Evolutionary conservation across 768 basidiomycete genomes (phyloP).

Genomic region (Auricularia heimuer): DNA sequence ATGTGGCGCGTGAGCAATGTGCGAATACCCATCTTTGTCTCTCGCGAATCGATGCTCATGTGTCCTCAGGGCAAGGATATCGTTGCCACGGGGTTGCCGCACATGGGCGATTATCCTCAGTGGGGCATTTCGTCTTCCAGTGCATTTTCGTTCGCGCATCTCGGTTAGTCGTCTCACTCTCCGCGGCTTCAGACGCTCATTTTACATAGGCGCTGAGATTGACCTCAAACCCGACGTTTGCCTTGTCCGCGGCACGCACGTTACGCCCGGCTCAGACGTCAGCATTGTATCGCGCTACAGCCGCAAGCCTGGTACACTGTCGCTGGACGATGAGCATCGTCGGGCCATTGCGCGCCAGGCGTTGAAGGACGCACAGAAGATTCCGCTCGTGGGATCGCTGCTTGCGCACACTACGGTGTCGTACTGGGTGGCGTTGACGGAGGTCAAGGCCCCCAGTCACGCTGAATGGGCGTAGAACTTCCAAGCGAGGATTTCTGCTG

Average conservation of each 20-base stretch:
- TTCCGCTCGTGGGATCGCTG: too few species aligned
- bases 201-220: conserved; percentile 9
- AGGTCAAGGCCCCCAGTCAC: too few species aligned
- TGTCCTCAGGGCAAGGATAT: conserved; percentile 6
- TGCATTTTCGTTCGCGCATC: conserved; percentile 11
- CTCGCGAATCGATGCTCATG: background rate
- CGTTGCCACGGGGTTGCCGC: conserved; percentile 11
- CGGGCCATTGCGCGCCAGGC: too few species aligned
- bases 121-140: conserved; percentile 12
- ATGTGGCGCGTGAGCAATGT: conserved; percentile 14
- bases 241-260: conserved; percentile 6
- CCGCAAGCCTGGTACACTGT: background rate
- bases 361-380: too few species aligned
- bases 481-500: too few species aligned
- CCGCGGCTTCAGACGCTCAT: background rate
- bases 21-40: background rate
- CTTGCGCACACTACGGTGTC: too few species aligned
- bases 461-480: too few species aligned
- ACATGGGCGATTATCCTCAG: conserved; percentile 11
- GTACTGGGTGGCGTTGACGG: too few species aligned
- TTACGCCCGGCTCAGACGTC: conserved; percentile 10
- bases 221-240: conserved; percentile 4
- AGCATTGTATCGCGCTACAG: conserved; percentile 6
- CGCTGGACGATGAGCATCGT: too few species aligned
- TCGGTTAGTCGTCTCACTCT: background rate